Evolutionary conservation across 2,329 filamentous ascomycete genomes (phyloP), one percentile per base, ranked within the genome.

Genomic region (Colletotrichum eremochloae): DNA sequence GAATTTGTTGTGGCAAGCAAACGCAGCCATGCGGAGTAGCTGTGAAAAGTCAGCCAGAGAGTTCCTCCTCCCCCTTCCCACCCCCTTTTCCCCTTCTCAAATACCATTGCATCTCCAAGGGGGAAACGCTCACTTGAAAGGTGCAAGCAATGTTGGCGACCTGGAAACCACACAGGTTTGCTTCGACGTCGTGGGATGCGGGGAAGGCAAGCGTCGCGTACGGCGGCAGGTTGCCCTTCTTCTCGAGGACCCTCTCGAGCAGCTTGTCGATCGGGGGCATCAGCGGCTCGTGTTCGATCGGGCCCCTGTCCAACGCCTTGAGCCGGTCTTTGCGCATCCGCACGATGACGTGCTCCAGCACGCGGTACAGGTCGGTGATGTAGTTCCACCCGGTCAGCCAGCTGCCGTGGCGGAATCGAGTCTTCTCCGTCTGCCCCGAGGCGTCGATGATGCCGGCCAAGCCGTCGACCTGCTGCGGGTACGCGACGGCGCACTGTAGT

Each of bases 371-470:
- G 75, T 89, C 87, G 0, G 86, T 88, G 8, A 84, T 86, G 70
- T 88, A 89, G 77, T 89, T 90, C 86, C 86, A 89, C 24, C 88
- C 88, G 53, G 83, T 82, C 9, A 90, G 78, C 88, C 88, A 90
- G 68, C 74, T 73, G 20, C 74, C 74, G 8, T 58, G 63, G 20
- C 63, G 65, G 38, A 72, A 67, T 14, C 64, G 11, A 36, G 48
- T 48, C 33, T 65, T 65, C 38, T 66, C 67, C 29, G 31, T 62
- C 48, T 57, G 15, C 5, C 56, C 64, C 3, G 67, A 50, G 6
- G 71, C 55, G 33, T 73, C 71, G 6, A 70, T 20, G 3, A 73
- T 55, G 50, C 64, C 68, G 24, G 57, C 66, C 20, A 74, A 52
- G 7, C 66, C 67, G 38, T 62, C 52, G 29, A 64, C 57, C 4